Base-by-base conservation (phyloP, 1,139 yeast genomes). In the Candida dubliniensis region DNA sequence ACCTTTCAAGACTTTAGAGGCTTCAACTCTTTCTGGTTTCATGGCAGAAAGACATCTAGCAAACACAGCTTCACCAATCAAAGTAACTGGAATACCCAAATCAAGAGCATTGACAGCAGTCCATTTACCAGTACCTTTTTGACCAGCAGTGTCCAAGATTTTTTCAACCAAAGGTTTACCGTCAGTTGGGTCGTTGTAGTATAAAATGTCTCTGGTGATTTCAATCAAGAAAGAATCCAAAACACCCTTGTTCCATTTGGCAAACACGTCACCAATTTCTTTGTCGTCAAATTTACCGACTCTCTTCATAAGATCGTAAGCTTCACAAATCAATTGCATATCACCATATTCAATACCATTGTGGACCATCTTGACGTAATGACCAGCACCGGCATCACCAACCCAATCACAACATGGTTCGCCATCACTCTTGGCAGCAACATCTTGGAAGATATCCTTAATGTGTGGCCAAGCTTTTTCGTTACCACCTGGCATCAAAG, bases 381-480 rank as follows among this genome's bases (percentile, higher is more conserved):
- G 99, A 66, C 99, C 99, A 44, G 98, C 83, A 71, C 99, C 99
- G 48, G 95, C 96, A 60, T 91, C 96, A 64, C 99, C 99, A 61
- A 93, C 97, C 99, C 99, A 93, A 82, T 93, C 99, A 76, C 99
- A 93, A 77, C 99, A 93, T 66, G 99, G 96, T 76, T 93, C 97
- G 60, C 96, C 97, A 63, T 93, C 97, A 52, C 96, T 71, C 79
- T 93, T 89, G 64, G 99, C 99, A 47, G 98, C 76, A 61, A 93
- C 87, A 49, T 91, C 82, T 78, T 93, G 99, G 90, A 93, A 91
- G 63, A 93, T 93, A 50, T 82, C 84, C 82, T 93, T 93, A 66
- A 93, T 87, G 74, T 89, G 95, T 56, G 98, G 98, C 99, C 99
- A 93, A 55, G 99, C 99, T 61, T 87, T 97, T 58, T 77, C 81